Evolutionary conservation across 108 stramenopile species (phyloP), one percentile per base, ranked within the genome.

Genomic region (Cylindrotheca closterium): DNA sequence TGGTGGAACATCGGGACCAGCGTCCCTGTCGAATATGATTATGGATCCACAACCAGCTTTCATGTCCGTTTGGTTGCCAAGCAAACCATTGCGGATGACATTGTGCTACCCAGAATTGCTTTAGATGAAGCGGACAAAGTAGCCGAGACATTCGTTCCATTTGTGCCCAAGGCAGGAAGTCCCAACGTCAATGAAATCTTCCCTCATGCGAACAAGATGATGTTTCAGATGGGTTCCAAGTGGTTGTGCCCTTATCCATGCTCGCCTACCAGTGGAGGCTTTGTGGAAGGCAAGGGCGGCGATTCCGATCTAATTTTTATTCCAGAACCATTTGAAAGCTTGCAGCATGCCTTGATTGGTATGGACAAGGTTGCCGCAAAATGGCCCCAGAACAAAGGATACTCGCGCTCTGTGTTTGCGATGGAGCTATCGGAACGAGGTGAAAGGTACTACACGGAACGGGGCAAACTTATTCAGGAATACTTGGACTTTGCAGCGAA

Each of bases 291-390:
- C 22, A 51, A 17, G 15, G n/a, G 22, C 7, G 18, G 51, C 22
- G 22, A 51, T 23, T 51, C 51, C 7, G 51, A 51, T 23, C 18
- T 51, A 22, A 51, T 51, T n/a, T 51, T 51, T 51, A 51, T 51
- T 5, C 51, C 51, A n/a, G 18, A 22, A n/a, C 18, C 18, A 5
- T 51, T 51, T 23, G 18, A n/a, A 5, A 51, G 51, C 22, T 23
- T 51, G 21, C 18, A 51, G 7, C 21, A 51, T n/a, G 51, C 51
- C 22, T 51, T 51, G 51, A 23, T 51, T 51, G 51, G 51, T 23
- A 51, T 51, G 8, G 51, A 51, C n/a, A 7, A 7, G 7, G 51
- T n/a, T 5, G 22, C 22, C 4, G 22, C 7, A 23, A 21, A 51
- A 23, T 51, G 22, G 4, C 51, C 51, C 4, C 18, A 42, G 7